Percentiles rank a stretch among this genome's conserved stretches.
phyloP scores from a whole-genome alignment of 345 rosid species.

The Populus tremula region DNA sequence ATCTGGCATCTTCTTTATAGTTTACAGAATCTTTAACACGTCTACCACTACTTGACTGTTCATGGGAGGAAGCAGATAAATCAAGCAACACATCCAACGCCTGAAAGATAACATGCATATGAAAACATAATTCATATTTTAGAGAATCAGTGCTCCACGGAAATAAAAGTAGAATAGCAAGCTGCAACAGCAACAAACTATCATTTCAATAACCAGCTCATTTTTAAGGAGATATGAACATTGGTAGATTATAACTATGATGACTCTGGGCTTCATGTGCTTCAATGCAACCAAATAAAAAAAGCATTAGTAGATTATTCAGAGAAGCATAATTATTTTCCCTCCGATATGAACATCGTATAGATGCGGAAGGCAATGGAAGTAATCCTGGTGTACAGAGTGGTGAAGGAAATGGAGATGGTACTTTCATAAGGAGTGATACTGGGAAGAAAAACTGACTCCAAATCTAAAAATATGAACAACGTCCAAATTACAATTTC shows the following conservation, averaged over 20 bases:
- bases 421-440: too few species aligned
- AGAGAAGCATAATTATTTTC: not conserved
- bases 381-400: not conserved
- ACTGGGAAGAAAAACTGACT: not conserved
- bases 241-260: too few species aligned
- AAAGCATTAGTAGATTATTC: not conserved
- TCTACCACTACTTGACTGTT: constrained; percentile 37
- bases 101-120: constrained; percentile 35
- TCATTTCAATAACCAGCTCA: constrained; percentile 1
- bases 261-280: too few species aligned
- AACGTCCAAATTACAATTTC: constrained; percentile 10
- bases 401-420: not conserved
- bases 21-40: constrained; percentile 16
- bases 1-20: constrained; percentile 30
- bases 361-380: not conserved
- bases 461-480: not conserved
- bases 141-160: not conserved
- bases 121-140: not conserved
- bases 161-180: constrained; percentile 2
- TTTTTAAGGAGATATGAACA: not conserved
- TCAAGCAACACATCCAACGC: constrained; percentile 73
- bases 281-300: not conserved
- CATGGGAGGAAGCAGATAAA: constrained; percentile 53
- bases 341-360: not conserved
- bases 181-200: not conserved